Evolutionary conservation across 225 moss, liverwort and hornwort species (phyloP), one percentile per base, ranked within the genome.

Genomic region (Physcomitrium patens): DNA sequence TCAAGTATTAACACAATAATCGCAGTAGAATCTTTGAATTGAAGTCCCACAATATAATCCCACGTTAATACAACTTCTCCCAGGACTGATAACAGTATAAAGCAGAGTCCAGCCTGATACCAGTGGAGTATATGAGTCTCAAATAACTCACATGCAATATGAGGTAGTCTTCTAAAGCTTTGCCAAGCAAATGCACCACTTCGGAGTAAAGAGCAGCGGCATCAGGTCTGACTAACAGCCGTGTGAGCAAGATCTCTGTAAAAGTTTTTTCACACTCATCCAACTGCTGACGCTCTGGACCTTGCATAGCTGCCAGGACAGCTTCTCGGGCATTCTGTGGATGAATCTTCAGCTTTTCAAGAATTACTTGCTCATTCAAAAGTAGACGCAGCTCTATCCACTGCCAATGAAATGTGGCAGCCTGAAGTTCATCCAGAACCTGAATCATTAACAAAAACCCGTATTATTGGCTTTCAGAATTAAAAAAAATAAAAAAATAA

Each of bases 391-490:
- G 79, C 81, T 99, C 99, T 74, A 99, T 87, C 99, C 95, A 95
- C 79, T 99, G 99, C 99, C 99, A 99, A 81, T 99, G 99, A 81
- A 93, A 99, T 60, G 99, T 99, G 20, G 99, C 99, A 26, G 95
- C 95, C 77, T 99, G 99, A 51, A 99, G 87, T 78, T 99, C 93
- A 86, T 99, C 99, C 79, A 99, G 78, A 67, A 95, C 87, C 86
- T 92, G 84, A 47, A 67, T 37, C 31, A 56, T 58, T 63, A 15
- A 73, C 28, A 62, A 8, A 56, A 31, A 24, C 12, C 60, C n/a
- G 17, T 19, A 62, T 66, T 61, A 42, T 66, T 3, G 44, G 49
- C 73, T 84, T 24, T 16, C 31, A 2, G 31, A 37, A 2, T 37
- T 37, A n/a, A n/a, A n/a, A n/a, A n/a, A n/a, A n/a, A n/a, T n/a